Evolutionary conservation across 495 filamentous ascomycete genomes (phyloP).

Genomic region (Lepraria neglecta): DNA sequence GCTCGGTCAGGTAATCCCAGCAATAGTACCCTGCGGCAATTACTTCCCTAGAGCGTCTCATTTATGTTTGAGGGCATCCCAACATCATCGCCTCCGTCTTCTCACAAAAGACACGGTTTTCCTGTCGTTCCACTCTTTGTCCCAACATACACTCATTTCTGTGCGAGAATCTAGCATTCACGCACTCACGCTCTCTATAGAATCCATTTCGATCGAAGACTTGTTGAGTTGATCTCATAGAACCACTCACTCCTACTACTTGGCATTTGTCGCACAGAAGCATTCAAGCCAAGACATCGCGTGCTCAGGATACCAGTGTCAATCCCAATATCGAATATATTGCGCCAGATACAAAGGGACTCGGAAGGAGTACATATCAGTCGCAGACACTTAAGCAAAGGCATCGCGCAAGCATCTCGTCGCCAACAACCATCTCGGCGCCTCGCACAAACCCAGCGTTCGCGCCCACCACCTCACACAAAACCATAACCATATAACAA

Average conservation of each 20-base stretch:
- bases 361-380: background rate
- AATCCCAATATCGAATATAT: background rate
- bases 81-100: constrained; percentile 3
- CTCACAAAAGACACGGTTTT: background rate
- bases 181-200: constrained; percentile 12
- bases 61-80: constrained; percentile 9
- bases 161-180: constrained; percentile 5
- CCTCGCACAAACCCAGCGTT: background rate
- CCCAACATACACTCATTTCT: background rate
- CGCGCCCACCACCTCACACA: constrained; percentile 1
- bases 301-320: constrained; percentile 2
- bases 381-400: constrained; percentile 9
- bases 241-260: constrained; percentile 4
- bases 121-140: constrained; percentile 3
- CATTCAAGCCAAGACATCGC: constrained; percentile 7
- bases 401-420: constrained; percentile 4
- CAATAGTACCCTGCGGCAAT: constrained; percentile 13
- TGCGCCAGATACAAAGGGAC: background rate
- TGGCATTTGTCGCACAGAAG: constrained; percentile 16
- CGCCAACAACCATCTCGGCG: background rate
- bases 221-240: constrained; percentile 19
- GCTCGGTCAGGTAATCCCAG: background rate
- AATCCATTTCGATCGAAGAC: background rate
- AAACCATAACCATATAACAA: background rate
- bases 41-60: constrained; percentile 19